Conservation (phyloP, 768 basidiomycete genomes). For the Trichaptum fuscoviolaceum region DNA sequence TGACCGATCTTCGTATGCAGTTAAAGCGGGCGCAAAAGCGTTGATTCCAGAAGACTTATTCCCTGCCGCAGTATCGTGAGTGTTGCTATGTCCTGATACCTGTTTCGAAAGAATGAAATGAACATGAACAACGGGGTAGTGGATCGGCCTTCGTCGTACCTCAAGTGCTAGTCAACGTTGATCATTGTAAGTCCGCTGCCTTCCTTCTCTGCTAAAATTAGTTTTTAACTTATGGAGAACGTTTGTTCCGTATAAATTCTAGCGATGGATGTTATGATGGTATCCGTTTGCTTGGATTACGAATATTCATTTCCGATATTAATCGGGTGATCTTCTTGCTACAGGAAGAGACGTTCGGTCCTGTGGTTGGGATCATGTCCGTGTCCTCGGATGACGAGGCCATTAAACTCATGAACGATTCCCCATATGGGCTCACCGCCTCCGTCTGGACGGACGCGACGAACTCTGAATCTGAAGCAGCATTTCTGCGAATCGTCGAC, state of each 20-base stretch:
- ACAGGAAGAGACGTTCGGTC: conserved; percentile 89
- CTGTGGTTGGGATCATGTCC: conserved; percentile 70
- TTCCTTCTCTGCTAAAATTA: background rate
- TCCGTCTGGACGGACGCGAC: conserved; percentile 85
- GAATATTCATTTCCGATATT: background rate
- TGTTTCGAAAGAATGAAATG: background rate
- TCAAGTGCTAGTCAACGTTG: conserved; percentile 83
- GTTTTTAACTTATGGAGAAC: conserved; percentile 9
- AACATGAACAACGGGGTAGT: conserved; percentile 31
- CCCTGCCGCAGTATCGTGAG: conserved; percentile 62
- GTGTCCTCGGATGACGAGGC: conserved; percentile 86
- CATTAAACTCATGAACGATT: conserved; percentile 90
- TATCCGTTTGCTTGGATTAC: background rate
- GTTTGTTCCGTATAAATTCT: conserved; percentile 4
- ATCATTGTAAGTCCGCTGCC: conserved; percentile 61
- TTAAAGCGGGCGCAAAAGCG: conserved; percentile 72
- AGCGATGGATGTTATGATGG: conserved; percentile 95
- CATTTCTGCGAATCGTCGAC: conserved; percentile 64
- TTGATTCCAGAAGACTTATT: conserved; percentile 68
- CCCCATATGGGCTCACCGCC: conserved; percentile 89
- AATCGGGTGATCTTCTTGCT: background rate
- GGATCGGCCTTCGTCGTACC: conserved; percentile 87
- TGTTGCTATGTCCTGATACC: conserved; percentile 5
- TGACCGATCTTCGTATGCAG: conserved; percentile 27
- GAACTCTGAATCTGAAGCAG: conserved; percentile 55